phyloP scores from a whole-genome alignment of 1,284 basidiomycete species.

The Malassezia japonica region DNA sequence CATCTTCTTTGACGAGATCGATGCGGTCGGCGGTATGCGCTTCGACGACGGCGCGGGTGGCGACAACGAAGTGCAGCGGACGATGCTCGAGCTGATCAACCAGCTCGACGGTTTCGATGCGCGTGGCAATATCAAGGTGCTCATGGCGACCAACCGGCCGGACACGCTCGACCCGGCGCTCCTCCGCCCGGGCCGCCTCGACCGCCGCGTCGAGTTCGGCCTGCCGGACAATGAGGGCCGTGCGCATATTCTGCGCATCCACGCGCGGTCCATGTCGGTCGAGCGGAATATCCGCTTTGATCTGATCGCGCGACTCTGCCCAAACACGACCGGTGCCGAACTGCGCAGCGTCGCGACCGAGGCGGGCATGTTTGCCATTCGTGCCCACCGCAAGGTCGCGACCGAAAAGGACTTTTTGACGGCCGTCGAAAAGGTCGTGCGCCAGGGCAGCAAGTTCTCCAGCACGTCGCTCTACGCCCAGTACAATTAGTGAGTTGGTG shows the following conservation, averaged over 20 bases:
- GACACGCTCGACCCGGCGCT: constrained; percentile 97
- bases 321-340: constrained; percentile 96
- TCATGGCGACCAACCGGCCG: constrained; percentile 98
- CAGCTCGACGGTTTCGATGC: constrained; percentile 98
- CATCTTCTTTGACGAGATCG: constrained; percentile 98
- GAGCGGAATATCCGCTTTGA: constrained; percentile 96
- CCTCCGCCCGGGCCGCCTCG: constrained; percentile 86
- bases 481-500: constrained; percentile 13
- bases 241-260: constrained; percentile 91
- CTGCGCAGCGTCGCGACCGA: constrained; percentile 92
- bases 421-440: constrained; percentile 93
- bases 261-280: constrained; percentile 91
- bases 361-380: constrained; percentile 98
- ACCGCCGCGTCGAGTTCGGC: constrained; percentile 90
- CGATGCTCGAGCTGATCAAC: constrained; percentile 99
- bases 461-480: constrained; percentile 49
- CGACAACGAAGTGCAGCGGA: constrained; percentile 97
- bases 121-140: constrained; percentile 95
- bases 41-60: constrained; percentile 98
- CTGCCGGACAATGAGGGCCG: constrained; percentile 92
- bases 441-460: constrained; percentile 93
- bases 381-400: constrained; percentile 88
- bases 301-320: constrained; percentile 89
- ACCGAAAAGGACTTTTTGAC: constrained; percentile 96
- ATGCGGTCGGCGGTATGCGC: constrained; percentile 94